phyloP scores from a whole-genome alignment of 306 rosid species.

The Datisca glomerata region DNA sequence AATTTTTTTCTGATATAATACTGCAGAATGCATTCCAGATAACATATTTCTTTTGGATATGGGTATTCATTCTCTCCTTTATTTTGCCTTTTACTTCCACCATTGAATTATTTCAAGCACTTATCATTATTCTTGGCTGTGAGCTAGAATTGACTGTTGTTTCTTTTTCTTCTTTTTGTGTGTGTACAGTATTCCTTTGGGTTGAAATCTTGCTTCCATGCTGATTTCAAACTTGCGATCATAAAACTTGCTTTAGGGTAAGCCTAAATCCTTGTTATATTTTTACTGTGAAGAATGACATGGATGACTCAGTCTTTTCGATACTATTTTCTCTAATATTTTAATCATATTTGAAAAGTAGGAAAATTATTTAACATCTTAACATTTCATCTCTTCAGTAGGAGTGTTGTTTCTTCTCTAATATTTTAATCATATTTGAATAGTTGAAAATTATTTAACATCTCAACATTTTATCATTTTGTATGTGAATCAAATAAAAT shows the following conservation, averaged over 20 bases:
- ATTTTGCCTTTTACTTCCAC: neutral
- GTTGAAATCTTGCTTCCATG: conserved; percentile 64
- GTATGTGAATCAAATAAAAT: too few relatives aligned
- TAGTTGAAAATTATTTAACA: too few relatives aligned
- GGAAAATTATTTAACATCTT: too few relatives aligned
- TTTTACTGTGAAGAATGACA: neutral
- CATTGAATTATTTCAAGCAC: neutral
- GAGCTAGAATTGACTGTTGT: too few relatives aligned
- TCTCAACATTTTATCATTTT: too few relatives aligned
- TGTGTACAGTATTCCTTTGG: conserved; percentile 68
- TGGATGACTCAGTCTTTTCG: neutral
- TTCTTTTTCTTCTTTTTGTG: neutral
- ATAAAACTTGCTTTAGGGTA: conserved; percentile 59
- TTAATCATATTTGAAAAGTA: neutral
- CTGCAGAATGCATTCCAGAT: conserved; percentile 89
- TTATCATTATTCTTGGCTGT: too few relatives aligned
- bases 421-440: too few relatives aligned
- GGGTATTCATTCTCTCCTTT: conserved; percentile 56
- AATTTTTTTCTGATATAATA: neutral
- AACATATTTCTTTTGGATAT: conserved; percentile 79
- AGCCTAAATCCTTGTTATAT: conserved; percentile 10
- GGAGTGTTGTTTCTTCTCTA: too few relatives aligned
- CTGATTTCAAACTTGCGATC: conserved; percentile 44
- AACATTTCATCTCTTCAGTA: too few relatives aligned
- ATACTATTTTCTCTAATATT: neutral